A percentile compares a stretch with the other conserved stretches of the same genome.
phyloP scores from a whole-genome alignment of 768 basidiomycete species.

The Rossbeevera mucosa region DNA sequence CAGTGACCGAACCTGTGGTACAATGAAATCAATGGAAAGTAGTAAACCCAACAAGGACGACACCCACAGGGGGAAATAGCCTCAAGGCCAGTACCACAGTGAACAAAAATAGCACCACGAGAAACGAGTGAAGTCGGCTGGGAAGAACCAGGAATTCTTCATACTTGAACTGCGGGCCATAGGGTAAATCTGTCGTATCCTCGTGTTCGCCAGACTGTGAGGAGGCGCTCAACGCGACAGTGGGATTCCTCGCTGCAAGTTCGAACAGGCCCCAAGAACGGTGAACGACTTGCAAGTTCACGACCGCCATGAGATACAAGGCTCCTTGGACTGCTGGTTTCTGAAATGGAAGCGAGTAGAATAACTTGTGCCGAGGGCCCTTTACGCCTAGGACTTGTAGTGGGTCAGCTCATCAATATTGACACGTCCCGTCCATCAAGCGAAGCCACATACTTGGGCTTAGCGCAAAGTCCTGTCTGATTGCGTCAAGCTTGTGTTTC shows the following conservation, averaged over 20 bases:
- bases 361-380: slow-evolving; percentile 24
- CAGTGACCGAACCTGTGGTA: slow-evolving; percentile 47
- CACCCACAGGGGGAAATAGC: slow-evolving; percentile 36
- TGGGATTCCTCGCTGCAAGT: slow-evolving; percentile 21
- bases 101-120: slow-evolving; percentile 34
- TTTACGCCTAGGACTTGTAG: slow-evolving; percentile 31
- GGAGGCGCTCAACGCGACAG: slow-evolving; percentile 11
- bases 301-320: slow-evolving; percentile 40
- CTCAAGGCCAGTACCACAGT: slow-evolving; percentile 24
- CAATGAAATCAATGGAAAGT: background rate
- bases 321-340: slow-evolving; percentile 34
- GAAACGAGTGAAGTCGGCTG: slow-evolving; percentile 37
- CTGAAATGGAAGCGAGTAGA: slow-evolving; percentile 36
- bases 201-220: slow-evolving; percentile 16
- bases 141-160: slow-evolving; percentile 57
- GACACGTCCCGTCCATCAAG: background rate
- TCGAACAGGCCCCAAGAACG: slow-evolving; percentile 54
- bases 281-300: slow-evolving; percentile 49
- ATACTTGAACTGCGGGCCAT: slow-evolving; percentile 74
- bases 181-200: slow-evolving; percentile 31
- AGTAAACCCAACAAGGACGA: background rate
- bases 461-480: slow-evolving; percentile 36
- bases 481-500: slow-evolving; percentile 22
- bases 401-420: background rate
- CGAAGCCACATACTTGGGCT: slow-evolving; percentile 36